These are phyloP conservation scores for Parmelia sp. DNA, from an alignment of 495 filamentous ascomycete species.

Conservation along the genomic window DNA sequence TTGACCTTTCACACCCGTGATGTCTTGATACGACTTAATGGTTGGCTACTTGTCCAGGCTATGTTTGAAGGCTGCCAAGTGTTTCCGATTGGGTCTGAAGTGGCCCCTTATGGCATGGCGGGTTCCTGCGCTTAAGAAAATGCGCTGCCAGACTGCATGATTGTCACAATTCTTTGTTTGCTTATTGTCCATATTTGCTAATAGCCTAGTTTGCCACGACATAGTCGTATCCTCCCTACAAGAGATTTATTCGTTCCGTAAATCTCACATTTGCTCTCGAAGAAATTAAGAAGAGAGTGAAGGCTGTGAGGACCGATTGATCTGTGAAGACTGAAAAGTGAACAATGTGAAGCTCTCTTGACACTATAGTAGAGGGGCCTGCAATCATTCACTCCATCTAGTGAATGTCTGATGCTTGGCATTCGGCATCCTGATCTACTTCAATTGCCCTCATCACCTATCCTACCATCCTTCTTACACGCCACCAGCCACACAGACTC, in stretches of 20 bases:
- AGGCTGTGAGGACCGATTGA: neutral
- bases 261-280: neutral
- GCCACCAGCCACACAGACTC: neutral
- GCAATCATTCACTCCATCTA: neutral
- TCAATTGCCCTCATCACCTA: neutral
- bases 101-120: neutral
- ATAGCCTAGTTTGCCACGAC: neutral
- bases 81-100: neutral
- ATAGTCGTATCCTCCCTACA: neutral
- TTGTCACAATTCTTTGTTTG: neutral
- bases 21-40: neutral
- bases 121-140: neutral
- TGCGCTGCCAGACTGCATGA: neutral
- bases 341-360: neutral
- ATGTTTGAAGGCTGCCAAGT: neutral
- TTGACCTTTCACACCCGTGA: neutral
- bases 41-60: neutral
- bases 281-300: neutral
- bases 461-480: neutral
- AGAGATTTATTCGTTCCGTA: neutral
- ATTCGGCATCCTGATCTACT: neutral
- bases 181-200: slow-evolving; percentile 1
- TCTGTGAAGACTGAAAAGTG: neutral
- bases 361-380: neutral
- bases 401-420: neutral